phyloP scores from a whole-genome alignment of 2,329 filamentous ascomycete genomes.

The Dothistroma pini region DNA sequence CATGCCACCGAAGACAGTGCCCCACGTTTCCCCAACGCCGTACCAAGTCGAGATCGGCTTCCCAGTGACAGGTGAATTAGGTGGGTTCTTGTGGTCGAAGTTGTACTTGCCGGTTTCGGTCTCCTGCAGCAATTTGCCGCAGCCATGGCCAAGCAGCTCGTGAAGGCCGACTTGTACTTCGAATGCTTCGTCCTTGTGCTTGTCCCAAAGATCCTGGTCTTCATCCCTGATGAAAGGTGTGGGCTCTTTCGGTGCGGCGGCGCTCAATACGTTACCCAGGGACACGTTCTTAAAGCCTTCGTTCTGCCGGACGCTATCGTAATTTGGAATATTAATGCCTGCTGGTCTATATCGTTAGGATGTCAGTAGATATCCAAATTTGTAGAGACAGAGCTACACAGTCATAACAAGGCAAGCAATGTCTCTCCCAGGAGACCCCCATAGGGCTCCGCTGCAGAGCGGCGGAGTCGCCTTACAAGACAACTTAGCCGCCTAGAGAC shows the following conservation, averaged over 20 bases:
- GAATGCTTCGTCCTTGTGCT: constrained; percentile 81
- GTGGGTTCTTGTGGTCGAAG: constrained; percentile 79
- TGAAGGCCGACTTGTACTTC: constrained; percentile 96
- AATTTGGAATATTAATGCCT: constrained; percentile 48
- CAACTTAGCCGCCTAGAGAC: too few species aligned
- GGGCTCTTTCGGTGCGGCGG: constrained; percentile 87
- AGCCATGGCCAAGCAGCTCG: constrained; percentile 87
- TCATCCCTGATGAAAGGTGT: constrained; percentile 77
- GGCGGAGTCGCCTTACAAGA: too few species aligned
- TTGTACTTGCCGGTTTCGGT: constrained; percentile 78
- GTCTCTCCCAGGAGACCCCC: background rate
- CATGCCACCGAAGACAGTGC: constrained; percentile 80
- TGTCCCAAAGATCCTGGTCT: constrained; percentile 74
- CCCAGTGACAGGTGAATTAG: constrained; percentile 71
- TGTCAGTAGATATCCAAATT: constrained; percentile 11
- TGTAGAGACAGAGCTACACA: too few species aligned
- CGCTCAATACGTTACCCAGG: constrained; percentile 85
- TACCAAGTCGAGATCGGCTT: constrained; percentile 84
- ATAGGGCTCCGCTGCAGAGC: background rate
- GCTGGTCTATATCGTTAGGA: too few species aligned
- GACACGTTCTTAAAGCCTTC: constrained; percentile 93
- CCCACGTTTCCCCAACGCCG: constrained; percentile 93
- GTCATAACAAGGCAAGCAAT: too few species aligned
- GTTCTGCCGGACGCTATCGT: constrained; percentile 70
- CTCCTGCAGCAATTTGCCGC: constrained; percentile 90